Percentiles rank a stretch among this genome's conserved stretches.
Conservation (phyloP, 805 yeast species). For the Ogataea nakhonphanomensis region DNA sequence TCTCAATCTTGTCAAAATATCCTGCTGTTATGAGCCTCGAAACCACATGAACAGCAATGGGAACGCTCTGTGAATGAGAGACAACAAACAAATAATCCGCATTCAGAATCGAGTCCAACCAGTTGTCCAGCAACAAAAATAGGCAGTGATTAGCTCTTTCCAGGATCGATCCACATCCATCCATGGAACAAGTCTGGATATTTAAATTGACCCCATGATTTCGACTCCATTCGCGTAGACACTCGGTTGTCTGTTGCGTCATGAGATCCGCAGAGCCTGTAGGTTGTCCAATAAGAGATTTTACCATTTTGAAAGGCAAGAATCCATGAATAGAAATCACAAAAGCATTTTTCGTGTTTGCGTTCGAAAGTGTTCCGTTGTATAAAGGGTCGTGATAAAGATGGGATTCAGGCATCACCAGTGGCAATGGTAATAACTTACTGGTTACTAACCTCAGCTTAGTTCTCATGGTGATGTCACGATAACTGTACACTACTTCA, state of each 20-base stretch:
- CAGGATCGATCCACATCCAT: slow-evolving; percentile 85
- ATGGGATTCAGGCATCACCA: slow-evolving; percentile 30
- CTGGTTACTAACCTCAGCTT: slow-evolving; percentile 26
- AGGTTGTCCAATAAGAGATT: slow-evolving; percentile 86
- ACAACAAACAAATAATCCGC: slow-evolving; percentile 85
- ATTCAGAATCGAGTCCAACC: slow-evolving; percentile 49
- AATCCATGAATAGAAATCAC: slow-evolving; percentile 96
- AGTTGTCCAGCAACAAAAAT: slow-evolving; percentile 63
- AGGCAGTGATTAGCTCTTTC: slow-evolving; percentile 77
- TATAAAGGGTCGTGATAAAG: slow-evolving; percentile 23
- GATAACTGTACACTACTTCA: slow-evolving; percentile 22
- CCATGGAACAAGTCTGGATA: slow-evolving; percentile 83
- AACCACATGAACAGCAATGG: slow-evolving; percentile 75
- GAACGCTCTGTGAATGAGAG: slow-evolving; percentile 91
- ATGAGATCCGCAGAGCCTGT: slow-evolving; percentile 86
- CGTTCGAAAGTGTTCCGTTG: slow-evolving; percentile 3
- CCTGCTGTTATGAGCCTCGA: slow-evolving; percentile 42
- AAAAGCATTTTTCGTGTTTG: slow-evolving; percentile 49
- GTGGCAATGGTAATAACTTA: slow-evolving; percentile 12
- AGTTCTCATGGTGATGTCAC: slow-evolving; percentile 27
- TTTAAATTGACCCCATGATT: slow-evolving; percentile 38
- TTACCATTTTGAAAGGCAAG: slow-evolving; percentile 79
- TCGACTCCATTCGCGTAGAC: slow-evolving; percentile 63
- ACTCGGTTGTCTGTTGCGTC: slow-evolving; percentile 74
- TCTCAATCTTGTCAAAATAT: slow-evolving; percentile 50